Conservation (phyloP, 73 alveolate genomes). For the Paramecium primaurelia region DNA sequence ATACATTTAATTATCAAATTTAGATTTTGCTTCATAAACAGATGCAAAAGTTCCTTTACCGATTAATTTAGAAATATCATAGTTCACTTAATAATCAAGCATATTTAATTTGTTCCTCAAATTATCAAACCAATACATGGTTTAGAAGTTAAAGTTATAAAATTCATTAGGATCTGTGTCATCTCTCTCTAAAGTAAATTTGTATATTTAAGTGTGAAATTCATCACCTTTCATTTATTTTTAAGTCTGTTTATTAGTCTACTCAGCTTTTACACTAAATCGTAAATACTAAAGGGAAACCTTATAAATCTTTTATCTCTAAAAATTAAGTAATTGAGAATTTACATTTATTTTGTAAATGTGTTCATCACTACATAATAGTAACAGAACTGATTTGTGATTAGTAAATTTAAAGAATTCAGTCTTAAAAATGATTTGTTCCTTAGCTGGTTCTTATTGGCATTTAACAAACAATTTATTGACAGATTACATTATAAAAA, state of each 20-base stretch:
- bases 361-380: background rate
- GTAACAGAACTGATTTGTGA: background rate
- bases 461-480: background rate
- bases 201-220: constrained; percentile 30
- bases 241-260: background rate
- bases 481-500: background rate
- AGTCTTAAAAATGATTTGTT: constrained; percentile 1
- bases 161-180: constrained; percentile 33
- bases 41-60: constrained; percentile 51
- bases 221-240: constrained; percentile 37
- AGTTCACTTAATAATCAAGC: constrained; percentile 20
- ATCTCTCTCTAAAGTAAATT: constrained; percentile 30
- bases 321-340: background rate
- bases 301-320: constrained; percentile 1
- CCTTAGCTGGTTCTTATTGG: background rate
- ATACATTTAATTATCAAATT: constrained; percentile 17
- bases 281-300: background rate
- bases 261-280: background rate
- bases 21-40: constrained; percentile 11
- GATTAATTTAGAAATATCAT: constrained; percentile 9
- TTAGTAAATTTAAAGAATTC: background rate
- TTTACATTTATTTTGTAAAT: constrained; percentile 24
- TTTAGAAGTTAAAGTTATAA: background rate
- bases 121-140: constrained; percentile 43
- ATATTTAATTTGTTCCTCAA: background rate